Percentiles rank a stretch among this genome's conserved stretches.
These are phyloP conservation scores for Lactarius hengduanensis DNA, from an alignment of 768 basidiomycete genomes.

Conservation along the genomic window DNA sequence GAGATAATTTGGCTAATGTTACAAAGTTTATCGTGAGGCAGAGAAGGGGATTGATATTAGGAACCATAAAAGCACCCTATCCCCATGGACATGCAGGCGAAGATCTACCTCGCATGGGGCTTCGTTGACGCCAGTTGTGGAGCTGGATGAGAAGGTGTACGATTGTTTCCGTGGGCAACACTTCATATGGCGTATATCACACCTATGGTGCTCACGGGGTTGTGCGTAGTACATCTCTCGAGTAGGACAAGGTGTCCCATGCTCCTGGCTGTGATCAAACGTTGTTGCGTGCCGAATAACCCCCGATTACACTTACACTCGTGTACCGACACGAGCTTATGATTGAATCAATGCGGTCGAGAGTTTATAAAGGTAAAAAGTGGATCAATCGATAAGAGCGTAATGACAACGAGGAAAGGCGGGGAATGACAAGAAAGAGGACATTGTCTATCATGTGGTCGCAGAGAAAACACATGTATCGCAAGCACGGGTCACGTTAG, in stretches of 20 bases:
- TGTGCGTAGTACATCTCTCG: constrained; percentile 7
- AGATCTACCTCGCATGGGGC: constrained; percentile 18
- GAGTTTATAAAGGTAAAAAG: constrained; percentile 15
- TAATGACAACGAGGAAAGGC: neutral
- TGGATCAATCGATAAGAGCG: constrained; percentile 20
- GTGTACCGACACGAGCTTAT: constrained; percentile 9
- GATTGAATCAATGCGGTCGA: neutral
- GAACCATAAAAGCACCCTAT: constrained; percentile 14
- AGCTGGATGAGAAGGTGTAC: constrained; percentile 13
- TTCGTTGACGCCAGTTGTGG: constrained; percentile 11
- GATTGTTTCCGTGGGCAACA: constrained; percentile 6
- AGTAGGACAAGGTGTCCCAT: constrained; percentile 15
- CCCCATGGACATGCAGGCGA: constrained; percentile 18
- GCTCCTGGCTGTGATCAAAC: constrained; percentile 15
- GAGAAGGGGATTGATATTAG: constrained; percentile 8
- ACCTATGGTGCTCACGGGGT: neutral
- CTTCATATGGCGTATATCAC: constrained; percentile 12
- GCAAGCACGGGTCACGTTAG: neutral
- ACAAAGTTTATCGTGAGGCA: constrained; percentile 12
- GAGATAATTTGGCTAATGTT: constrained; percentile 9
- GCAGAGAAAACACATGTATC: neutral
- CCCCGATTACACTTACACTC: constrained; percentile 2
- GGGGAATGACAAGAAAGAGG: neutral
- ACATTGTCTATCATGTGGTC: neutral
- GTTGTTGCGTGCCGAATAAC: constrained; percentile 19